These are phyloP conservation scores for Alopecurus myosuroides DNA, from an alignment of 176 grass and related monocot genomes.

Conservation along the genomic window DNA sequence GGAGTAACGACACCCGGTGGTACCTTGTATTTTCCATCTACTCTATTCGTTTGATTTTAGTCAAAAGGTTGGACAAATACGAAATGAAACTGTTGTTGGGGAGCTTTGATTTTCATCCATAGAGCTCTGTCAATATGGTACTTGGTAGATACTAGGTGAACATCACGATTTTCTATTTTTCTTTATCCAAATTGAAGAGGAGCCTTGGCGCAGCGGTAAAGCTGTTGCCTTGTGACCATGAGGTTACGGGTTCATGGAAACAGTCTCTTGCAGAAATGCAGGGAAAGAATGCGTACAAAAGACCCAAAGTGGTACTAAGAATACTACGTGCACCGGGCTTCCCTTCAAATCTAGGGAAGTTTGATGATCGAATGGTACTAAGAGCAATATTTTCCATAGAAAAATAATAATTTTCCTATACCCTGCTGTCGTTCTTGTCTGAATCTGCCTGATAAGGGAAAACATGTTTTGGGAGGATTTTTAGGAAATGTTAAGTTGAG, in stretches of 20 bases:
- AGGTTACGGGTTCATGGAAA: too few relatives aligned
- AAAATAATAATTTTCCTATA: neutral
- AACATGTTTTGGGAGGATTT: too few relatives aligned
- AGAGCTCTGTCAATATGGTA: neutral
- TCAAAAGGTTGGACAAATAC: neutral
- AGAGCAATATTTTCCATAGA: neutral
- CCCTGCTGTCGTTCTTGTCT: neutral
- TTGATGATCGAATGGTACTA: neutral
- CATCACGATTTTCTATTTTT: neutral
- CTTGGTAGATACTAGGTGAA: neutral
- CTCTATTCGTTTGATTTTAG: neutral
- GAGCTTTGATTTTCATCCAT: neutral
- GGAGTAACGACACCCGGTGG: neutral
- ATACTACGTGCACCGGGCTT: too few relatives aligned
- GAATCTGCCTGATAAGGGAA: neutral
- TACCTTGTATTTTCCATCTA: neutral
- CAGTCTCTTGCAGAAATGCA: too few relatives aligned
- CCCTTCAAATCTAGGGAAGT: constrained; percentile 6
- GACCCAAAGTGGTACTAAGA: too few relatives aligned
- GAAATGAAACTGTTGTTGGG: neutral
- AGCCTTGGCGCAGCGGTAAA: too few relatives aligned
- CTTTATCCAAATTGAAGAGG: too few relatives aligned
- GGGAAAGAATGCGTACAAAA: too few relatives aligned
- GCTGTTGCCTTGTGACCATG: too few relatives aligned
- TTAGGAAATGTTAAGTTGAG: too few relatives aligned